phyloP scores from a whole-genome alignment of 139 green algal genomes.

The Chlorokybus atmophyticus region DNA sequence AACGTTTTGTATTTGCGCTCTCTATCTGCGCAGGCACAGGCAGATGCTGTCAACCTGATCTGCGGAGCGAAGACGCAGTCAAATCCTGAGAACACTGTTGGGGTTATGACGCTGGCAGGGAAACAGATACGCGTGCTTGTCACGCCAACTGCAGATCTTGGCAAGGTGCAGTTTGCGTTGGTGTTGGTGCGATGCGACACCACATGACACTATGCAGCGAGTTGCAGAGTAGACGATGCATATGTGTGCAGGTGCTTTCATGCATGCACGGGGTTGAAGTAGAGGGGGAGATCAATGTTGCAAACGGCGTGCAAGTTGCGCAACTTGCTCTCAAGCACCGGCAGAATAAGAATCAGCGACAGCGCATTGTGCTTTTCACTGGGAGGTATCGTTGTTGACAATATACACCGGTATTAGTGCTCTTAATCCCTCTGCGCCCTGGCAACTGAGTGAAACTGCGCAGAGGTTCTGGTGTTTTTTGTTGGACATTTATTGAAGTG shows the following conservation, averaged over 20 bases:
- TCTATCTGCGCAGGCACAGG: no score
- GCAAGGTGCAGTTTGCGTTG: slow-evolving; percentile 90
- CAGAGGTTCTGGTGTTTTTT: no score
- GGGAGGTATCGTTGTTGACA: slow-evolving; percentile 32
- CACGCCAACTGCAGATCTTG: slow-evolving; percentile 89
- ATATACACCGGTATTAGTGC: not conserved
- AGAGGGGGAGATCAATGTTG: slow-evolving; percentile 67
- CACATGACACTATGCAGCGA: no score
- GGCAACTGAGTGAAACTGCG: no score
- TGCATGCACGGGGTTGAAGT: slow-evolving; percentile 49
- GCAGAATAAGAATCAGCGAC: slow-evolving; percentile 98
- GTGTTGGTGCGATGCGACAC: no score
- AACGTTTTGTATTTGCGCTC: no score
- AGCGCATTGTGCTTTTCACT: slow-evolving; percentile 92
- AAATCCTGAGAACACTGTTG: slow-evolving; percentile 95
- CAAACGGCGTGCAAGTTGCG: slow-evolving; percentile 79
- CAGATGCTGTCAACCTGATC: slow-evolving; percentile 93
- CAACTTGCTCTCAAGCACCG: slow-evolving; percentile 96
- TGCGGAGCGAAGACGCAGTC: slow-evolving; percentile 86
- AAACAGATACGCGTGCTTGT: slow-evolving; percentile 83
- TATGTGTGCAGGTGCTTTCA: not conserved
- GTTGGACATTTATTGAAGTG: no score
- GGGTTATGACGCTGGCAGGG: slow-evolving; percentile 91
- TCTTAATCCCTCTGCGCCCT: no score
- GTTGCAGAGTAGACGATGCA: not conserved